Conservation (phyloP, 768 basidiomycete genomes). For the Guyanaporus albipodus region DNA sequence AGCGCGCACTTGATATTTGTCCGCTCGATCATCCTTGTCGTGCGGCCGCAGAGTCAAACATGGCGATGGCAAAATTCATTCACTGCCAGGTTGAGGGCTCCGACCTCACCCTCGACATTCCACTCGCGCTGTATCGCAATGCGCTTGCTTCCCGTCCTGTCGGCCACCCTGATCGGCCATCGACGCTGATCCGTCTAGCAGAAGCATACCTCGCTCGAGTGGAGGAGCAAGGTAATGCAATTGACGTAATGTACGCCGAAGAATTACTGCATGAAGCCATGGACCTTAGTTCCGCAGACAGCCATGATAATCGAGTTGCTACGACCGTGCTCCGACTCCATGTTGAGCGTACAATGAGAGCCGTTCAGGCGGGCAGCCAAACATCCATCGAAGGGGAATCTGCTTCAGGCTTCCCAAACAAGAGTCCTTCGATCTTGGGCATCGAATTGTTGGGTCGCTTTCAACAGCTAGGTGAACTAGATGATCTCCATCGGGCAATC, state of each 20-base stretch:
- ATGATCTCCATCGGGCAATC: not conserved
- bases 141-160: not conserved
- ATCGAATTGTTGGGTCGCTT: not conserved
- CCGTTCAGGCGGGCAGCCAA: not conserved
- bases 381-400: not conserved
- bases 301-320: not conserved
- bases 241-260: not conserved
- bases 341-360: not conserved
- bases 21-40: not conserved
- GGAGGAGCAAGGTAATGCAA: not conserved
- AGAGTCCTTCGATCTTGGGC: not conserved
- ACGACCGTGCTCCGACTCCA: not conserved
- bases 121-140: not conserved
- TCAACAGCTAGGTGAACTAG: not conserved
- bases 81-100: not conserved
- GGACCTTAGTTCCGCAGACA: not conserved
- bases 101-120: not conserved
- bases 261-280: not conserved
- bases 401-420: not conserved
- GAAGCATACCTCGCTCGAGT: not conserved
- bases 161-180: not conserved
- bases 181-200: not conserved
- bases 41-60: not conserved
- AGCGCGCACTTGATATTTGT: not conserved
- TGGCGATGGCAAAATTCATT: not conserved